Conservation (phyloP, 2,329 filamentous ascomycete genomes). For the Didymella segeticola region DNA sequence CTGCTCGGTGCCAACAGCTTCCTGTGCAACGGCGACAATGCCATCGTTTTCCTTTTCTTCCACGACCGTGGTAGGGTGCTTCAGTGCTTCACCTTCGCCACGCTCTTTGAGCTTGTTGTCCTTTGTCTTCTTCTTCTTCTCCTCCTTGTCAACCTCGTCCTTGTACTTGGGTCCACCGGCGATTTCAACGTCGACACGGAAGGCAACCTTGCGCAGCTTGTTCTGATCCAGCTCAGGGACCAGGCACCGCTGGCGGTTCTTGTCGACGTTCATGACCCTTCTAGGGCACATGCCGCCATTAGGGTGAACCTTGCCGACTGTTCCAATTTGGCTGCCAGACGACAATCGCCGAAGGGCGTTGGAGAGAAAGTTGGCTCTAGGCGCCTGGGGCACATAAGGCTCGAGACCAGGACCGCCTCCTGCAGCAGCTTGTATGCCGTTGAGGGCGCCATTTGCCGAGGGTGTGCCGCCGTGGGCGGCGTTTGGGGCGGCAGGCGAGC, state of each 20-base stretch:
- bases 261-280: conserved; percentile 83
- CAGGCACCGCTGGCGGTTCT: conserved; percentile 76
- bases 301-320: conserved; percentile 59
- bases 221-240: conserved; percentile 79
- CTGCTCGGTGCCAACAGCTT: conserved; percentile 52
- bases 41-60: conserved; percentile 64
- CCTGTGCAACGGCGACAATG: conserved; percentile 40
- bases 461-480: conserved; percentile 61
- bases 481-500: conserved; percentile 49
- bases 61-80: conserved; percentile 64
- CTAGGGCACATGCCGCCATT: conserved; percentile 79
- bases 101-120: conserved; percentile 68
- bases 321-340: conserved; percentile 58
- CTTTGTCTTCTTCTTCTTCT: conserved; percentile 59
- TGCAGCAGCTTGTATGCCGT: conserved; percentile 47
- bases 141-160: conserved; percentile 62
- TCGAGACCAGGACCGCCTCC: conserved; percentile 47
- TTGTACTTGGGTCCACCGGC: conserved; percentile 81
- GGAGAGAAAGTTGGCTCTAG: conserved; percentile 78
- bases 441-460: conserved; percentile 46
- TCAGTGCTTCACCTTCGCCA: conserved; percentile 76
- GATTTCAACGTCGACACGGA: conserved; percentile 97
- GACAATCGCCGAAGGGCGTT: conserved; percentile 84
- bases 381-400: conserved; percentile 77
- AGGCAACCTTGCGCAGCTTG: conserved; percentile 87